Evolutionary conservation across 306 rosid species (phyloP).

Genomic region (Dicorynia guianensis): DNA sequence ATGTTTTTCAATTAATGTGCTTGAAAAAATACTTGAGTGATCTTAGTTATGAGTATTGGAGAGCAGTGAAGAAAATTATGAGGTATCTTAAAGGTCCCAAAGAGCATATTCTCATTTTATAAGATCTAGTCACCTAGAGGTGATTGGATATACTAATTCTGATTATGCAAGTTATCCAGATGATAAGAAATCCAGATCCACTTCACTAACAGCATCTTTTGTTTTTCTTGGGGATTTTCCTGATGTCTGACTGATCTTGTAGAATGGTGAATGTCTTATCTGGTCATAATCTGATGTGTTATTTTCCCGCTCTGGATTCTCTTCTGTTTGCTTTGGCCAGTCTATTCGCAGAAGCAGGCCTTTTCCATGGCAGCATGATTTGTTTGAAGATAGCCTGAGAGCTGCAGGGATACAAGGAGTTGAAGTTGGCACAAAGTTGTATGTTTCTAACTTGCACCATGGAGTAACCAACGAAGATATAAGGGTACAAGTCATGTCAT

Average conservation of each 20-base stretch:
- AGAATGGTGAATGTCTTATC: slow-evolving; percentile 77
- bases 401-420: slow-evolving; percentile 95
- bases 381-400: slow-evolving; percentile 94
- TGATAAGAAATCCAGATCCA: no score
- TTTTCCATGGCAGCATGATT: slow-evolving; percentile 89
- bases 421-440: slow-evolving; percentile 87
- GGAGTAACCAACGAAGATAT: slow-evolving; percentile 99
- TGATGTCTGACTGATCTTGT: slow-evolving; percentile 54
- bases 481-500: slow-evolving; percentile 79
- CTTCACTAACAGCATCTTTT: slow-evolving; percentile 48
- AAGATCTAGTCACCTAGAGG: no score
- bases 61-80: no score
- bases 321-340: slow-evolving; percentile 89
- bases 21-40: no score
- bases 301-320: slow-evolving; percentile 79
- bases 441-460: slow-evolving; percentile 93
- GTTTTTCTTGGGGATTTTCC: slow-evolving; percentile 46
- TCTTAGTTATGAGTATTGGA: no score
- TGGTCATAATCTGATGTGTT: slow-evolving; percentile 83
- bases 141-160: no score
- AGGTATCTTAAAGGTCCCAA: no score
- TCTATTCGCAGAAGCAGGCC: slow-evolving; percentile 82
- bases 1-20: no score
- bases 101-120: no score
- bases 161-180: no score